Base-by-base conservation (phyloP, 2,329 filamentous ascomycete species). In the Aspergillus neoniger region DNA sequence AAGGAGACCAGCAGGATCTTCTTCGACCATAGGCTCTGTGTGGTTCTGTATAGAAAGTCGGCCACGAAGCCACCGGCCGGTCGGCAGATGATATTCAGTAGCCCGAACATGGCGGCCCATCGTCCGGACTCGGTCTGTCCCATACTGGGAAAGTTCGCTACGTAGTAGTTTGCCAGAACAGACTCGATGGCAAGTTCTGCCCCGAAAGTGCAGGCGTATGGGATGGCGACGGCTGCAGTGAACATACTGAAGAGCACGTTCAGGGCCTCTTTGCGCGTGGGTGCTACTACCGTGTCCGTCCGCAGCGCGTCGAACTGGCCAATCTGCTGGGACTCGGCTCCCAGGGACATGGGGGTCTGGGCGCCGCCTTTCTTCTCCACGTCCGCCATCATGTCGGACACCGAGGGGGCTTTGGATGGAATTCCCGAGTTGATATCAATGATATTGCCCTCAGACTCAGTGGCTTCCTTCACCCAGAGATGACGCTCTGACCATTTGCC, bases 401-500 rank as follows among this genome's bases (percentile, higher is more conserved):
- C 58, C 1, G 70, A 74, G 3, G 72, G 65, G 7, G 73, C 61
- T 8, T 60, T 62, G 3, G 72, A 67, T 2, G 65, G 57, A 15
- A 55, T 64, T 3, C 67, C 66, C 1, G 71, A 67, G 23, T 65
- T 68, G 57, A 74, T 55, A 32, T 77, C 69, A 52, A 74, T 62
- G 38, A 74, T 70, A 52, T 74, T 70, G 49, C 68, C 65, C n/a
- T 69, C 59, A 0, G 66, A 61, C 1, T 55, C 65, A 19, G 39
- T 60, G 43, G 55, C 61, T 54, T 84, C 81, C 58, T 85, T 79
- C 1, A 84, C 81, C 63, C 82, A 83, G 47, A 85, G 78, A 54
- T 86, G 82, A 30, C 91, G 86, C 41, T 94, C 88, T 6, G 85
- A 84, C 92, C 92, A 96, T 65, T 86, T 87, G 36, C 93, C 92